Evolutionary conservation across 331 rosid genomes (phyloP), one percentile per base, ranked within the genome.

Genomic region (Malus hybrid): DNA sequence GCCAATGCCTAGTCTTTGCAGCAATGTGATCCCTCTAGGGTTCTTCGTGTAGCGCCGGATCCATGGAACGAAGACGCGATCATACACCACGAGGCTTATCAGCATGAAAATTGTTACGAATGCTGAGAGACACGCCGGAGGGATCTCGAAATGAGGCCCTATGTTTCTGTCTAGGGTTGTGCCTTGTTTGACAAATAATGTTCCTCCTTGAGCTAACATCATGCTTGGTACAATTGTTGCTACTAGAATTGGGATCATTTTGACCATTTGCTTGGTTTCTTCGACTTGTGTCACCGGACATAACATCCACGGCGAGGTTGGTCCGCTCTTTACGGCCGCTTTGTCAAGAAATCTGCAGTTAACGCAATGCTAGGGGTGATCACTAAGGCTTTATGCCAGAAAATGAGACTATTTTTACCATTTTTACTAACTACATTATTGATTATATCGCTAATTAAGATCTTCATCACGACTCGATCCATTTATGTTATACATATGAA

Each of bases 11-110:
- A 93, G 74, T 81, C 98, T 87, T 61, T 91, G 94, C 15, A 91
- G 84, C 80, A 91, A 10, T 66, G 97, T 87, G 84, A 93, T 93
- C 36, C 98, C 98, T 79, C 96, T 86, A 4, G 98, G 97, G 82
- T 89, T 93, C 26, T 79, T 86, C 0, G 96, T 91, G 80, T 84
- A 91, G 56, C 13, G 76, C 2, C 86, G 82, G 24, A 85, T 80
- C 1, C n/a, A 7, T 0, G 96, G 93, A 58, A 91, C 88, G 14
- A 91, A 83, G 26, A 36, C 2, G 9, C 90, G 88, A 80, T 93
- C 91, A 1, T 93, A 93, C 84, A 93, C 36, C 7, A 81, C 82
- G 6, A 91, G 57, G 88, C 81, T 87, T 64, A 83, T 66, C 55
- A 93, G 89, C 93, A 93, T 88, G 92, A 80, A 91, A 75, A 91